Percentiles rank a stretch among this genome's conserved stretches.
phyloP scores from a whole-genome alignment of 2,329 filamentous ascomycete genomes.

The Pseudogymnoascus sp. region DNA sequence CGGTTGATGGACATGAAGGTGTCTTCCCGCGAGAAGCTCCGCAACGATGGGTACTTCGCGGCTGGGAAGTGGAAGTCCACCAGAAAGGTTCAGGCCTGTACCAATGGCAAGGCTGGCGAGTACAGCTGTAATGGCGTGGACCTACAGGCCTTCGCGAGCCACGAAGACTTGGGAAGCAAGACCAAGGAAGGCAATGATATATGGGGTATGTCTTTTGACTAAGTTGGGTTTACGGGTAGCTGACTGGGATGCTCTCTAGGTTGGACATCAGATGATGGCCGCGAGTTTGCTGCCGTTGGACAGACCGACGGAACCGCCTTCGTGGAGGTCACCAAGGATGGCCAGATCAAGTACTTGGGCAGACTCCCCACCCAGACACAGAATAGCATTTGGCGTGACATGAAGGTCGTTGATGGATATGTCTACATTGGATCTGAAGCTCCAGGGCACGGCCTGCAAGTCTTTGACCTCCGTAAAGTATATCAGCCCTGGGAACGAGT shows the following conservation, averaged over 20 bases:
- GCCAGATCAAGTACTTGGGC: conserved; percentile 40
- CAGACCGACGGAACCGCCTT: conserved; percentile 45
- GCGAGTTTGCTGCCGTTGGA: conserved; percentile 43
- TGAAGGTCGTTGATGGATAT: conserved; percentile 32
- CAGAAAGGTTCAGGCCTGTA: neutral
- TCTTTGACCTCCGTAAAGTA: conserved; percentile 47
- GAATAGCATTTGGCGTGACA: conserved; percentile 30
- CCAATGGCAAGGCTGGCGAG: neutral
- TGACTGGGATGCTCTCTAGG: conserved; percentile 23
- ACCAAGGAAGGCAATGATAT: conserved; percentile 28
- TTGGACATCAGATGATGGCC: conserved; percentile 41
- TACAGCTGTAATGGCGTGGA: conserved; percentile 33
- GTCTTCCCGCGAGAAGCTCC: neutral
- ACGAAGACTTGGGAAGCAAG: conserved; percentile 44
- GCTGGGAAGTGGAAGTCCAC: conserved; percentile 4
- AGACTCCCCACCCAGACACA: neutral
- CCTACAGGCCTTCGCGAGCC: conserved; percentile 48
- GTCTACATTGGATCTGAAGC: conserved; percentile 37
- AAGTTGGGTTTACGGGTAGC: conserved; percentile 26
- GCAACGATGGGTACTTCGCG: neutral
- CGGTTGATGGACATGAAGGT: conserved; percentile 5
- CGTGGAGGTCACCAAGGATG: conserved; percentile 39
- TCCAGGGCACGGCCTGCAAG: conserved; percentile 42
- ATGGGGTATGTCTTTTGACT: neutral
- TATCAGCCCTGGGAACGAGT: conserved; percentile 21